Conservation (phyloP, 1,284 basidiomycete genomes). For the Xerocomus cyaneibrunnescens region DNA sequence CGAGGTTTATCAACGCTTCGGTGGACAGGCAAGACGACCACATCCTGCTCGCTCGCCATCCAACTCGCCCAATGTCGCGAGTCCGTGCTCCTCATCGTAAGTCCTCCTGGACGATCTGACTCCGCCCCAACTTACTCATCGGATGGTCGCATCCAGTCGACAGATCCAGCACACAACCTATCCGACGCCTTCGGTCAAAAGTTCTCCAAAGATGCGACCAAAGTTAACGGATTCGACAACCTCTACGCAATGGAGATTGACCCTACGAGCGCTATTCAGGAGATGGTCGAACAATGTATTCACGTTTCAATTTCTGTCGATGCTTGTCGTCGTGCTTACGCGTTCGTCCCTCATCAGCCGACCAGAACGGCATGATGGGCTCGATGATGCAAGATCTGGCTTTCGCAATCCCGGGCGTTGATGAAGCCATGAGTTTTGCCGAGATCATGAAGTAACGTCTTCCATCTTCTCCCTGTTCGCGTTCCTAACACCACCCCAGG, state of each 20-base stretch:
- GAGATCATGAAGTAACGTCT: conserved; percentile 96
- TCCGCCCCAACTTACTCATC: background rate
- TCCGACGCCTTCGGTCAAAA: conserved; percentile 99
- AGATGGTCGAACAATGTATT: conserved; percentile 97
- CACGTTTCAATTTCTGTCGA: conserved; percentile 7
- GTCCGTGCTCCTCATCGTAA: conserved; percentile 90
- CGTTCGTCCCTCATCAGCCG: conserved; percentile 50
- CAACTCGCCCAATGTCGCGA: conserved; percentile 86
- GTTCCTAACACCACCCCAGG: conserved; percentile 42
- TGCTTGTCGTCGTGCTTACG: conserved; percentile 4
- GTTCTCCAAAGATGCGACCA: conserved; percentile 99
- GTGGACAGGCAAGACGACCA: conserved; percentile 85
- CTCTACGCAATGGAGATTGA: conserved; percentile 99
- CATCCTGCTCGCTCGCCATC: conserved; percentile 93
- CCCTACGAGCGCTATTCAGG: conserved; percentile 94
- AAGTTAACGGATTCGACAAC: conserved; percentile 97
- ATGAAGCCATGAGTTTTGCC: conserved; percentile 99
- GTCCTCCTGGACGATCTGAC: conserved; percentile 33
- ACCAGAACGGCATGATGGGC: conserved; percentile 94
- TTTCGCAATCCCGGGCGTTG: conserved; percentile 98
- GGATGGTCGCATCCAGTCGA: conserved; percentile 63
- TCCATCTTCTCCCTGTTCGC: background rate
- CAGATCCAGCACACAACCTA: conserved; percentile 98
- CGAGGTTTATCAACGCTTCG: background rate
- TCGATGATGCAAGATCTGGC: conserved; percentile 99